Evolutionary conservation across 1,139 yeast species (phyloP), one percentile per base, ranked within the genome.

Genomic region (Dujonia santamariae): DNA sequence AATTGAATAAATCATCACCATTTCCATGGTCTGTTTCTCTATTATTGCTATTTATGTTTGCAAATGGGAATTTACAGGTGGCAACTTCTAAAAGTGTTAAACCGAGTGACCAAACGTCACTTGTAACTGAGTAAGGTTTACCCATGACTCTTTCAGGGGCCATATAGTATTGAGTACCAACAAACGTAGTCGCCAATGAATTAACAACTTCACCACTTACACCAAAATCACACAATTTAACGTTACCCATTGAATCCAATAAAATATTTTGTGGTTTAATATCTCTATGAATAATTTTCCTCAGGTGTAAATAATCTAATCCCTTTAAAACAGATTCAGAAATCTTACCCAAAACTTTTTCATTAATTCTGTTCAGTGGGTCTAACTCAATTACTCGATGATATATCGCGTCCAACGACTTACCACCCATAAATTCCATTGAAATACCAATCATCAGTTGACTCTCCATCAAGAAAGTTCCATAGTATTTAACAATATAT

Each of bases 141-240:
- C 97, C 97, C 65, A 85, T 86, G 31, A 92, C 88, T 48, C 98
- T 72, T 56, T 92, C 98, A 0, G 98, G 98, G 0, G 97, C 97
- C 98, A 92, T 92, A 58, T 92, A 92, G 56, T 86, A 90, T 16
- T 95, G 90, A 0, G 98, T 92, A 1, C 98, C 98, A 0, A 96
- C 94, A 54, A 90, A 92, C 0, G 98, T 92, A 1, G 96, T 85
- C 2, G 97, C 97, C 32, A 92, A 65, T 0, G 97, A 87, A 56
- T 90, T 84, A 17, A 90, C 97, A 11, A 92, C 96, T 52, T 88
- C 96, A 8, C 98, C 97, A 50, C 95, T 83, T 22, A 92, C 98
- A n/a, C 98, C 98, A 63, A 92, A 92, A 63, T 92, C 98, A 62
- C 98, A 92, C 31, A 92, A 66, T 56, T 92, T 92, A 34, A 90